Conservation (phyloP, 78 protist species). For the Dictyostelium purpureum region DNA sequence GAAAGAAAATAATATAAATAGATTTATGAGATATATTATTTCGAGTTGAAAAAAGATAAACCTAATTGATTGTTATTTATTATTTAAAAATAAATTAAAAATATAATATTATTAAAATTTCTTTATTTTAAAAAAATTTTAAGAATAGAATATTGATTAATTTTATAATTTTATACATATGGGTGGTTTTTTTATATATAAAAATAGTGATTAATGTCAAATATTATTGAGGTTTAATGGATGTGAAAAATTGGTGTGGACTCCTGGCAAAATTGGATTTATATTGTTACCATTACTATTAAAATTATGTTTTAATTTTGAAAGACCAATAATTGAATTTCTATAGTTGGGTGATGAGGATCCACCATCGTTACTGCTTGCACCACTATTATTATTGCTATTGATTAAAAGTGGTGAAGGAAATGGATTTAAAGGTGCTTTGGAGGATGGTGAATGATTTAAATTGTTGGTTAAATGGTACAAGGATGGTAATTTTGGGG, state of each 20-base stretch:
- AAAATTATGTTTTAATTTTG: neutral
- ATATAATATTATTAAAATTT: too few relatives aligned
- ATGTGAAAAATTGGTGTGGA: too few relatives aligned
- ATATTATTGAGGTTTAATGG: neutral
- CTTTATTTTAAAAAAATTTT: too few relatives aligned
- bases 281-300: neutral
- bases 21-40: too few relatives aligned
- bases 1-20: too few relatives aligned
- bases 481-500: slow-evolving; percentile 56
- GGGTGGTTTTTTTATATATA: too few relatives aligned
- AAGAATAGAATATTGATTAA: too few relatives aligned
- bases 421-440: neutral
- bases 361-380: neutral
- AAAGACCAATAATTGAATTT: neutral
- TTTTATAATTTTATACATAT: too few relatives aligned
- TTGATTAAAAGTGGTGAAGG: slow-evolving; percentile 4
- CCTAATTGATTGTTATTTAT: too few relatives aligned
- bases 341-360: neutral
- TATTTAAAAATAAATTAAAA: too few relatives aligned
- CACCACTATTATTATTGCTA: neutral
- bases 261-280: neutral
- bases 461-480: slow-evolving; percentile 35
- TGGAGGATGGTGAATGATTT: neutral
- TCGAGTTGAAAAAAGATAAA: too few relatives aligned
- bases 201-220: neutral